phyloP scores from a whole-genome alignment of 306 rosid genomes.

The Myrica gale region DNA sequence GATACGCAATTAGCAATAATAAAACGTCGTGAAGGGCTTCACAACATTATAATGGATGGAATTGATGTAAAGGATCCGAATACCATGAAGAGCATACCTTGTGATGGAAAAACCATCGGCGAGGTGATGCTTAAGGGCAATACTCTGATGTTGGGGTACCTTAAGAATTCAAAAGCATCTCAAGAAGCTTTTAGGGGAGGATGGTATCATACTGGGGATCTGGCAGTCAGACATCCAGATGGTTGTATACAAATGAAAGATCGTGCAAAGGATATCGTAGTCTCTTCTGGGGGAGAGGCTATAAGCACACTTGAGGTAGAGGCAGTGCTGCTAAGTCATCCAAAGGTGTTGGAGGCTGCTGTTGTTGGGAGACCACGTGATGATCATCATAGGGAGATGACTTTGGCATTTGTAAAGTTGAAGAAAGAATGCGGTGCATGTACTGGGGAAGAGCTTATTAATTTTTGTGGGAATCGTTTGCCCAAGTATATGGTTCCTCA shows the following conservation, averaged over 20 bases:
- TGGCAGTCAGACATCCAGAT: conserved; percentile 46
- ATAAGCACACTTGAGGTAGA: conserved; percentile 75
- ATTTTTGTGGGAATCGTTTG: conserved; percentile 57
- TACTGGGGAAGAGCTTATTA: conserved; percentile 43
- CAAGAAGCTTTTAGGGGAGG: conserved; percentile 56
- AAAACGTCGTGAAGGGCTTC: conserved; percentile 26
- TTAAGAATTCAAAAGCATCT: conserved; percentile 42
- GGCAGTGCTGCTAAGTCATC: conserved; percentile 65
- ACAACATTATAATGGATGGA: conserved; percentile 41
- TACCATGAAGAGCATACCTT: conserved; percentile 54
- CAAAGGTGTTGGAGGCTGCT: conserved; percentile 63
- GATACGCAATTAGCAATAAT: conserved; percentile 25
- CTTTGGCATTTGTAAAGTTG: conserved; percentile 59
- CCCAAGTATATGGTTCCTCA: conserved; percentile 63
- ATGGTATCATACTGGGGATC: conserved; percentile 80
- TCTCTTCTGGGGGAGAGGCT: conserved; percentile 32
- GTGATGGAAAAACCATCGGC: conserved; percentile 70
- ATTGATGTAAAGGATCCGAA: conserved; percentile 68
- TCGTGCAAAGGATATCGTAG: conserved; percentile 55
- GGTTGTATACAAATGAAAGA: conserved; percentile 72
- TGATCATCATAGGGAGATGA: conserved; percentile 30
- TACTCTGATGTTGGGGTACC: conserved; percentile 65
- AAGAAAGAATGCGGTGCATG: conserved; percentile 43
- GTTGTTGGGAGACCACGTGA: conserved; percentile 55
- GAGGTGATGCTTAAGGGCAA: conserved; percentile 73